These are phyloP conservation scores for Gyrodon lividus DNA, from an alignment of 768 basidiomycete genomes.

Conservation along the genomic window DNA sequence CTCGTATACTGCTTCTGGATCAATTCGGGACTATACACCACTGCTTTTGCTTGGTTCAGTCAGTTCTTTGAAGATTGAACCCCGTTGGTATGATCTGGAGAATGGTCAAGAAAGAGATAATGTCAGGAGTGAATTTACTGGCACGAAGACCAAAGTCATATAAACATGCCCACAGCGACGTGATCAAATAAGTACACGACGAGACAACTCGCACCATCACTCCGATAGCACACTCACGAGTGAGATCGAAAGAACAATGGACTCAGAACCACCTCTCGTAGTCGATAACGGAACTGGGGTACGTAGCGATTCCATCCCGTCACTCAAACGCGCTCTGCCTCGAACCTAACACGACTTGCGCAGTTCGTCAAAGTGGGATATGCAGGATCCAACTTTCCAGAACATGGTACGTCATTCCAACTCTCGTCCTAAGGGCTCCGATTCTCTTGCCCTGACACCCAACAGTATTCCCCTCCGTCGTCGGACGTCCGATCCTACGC, in stretches of 20 bases:
- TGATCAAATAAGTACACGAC: background rate
- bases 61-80: background rate
- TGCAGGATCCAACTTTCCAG: slow-evolving; percentile 92
- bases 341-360: background rate
- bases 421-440: background rate
- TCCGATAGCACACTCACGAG: background rate
- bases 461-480: slow-evolving; percentile 91
- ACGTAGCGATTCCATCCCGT: slow-evolving; percentile 32
- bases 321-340: slow-evolving; percentile 7
- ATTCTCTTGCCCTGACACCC: background rate
- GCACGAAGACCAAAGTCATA: slow-evolving; percentile 14
- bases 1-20: background rate
- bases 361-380: slow-evolving; percentile 92
- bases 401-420: slow-evolving; percentile 61
- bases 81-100: background rate
- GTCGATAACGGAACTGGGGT: slow-evolving; percentile 91
- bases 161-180: slow-evolving; percentile 15
- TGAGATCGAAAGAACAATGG: slow-evolving; percentile 24
- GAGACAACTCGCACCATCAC: background rate
- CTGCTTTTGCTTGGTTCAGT: background rate
- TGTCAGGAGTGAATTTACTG: background rate
- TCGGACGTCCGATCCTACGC: slow-evolving; percentile 95
- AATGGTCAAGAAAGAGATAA: too few species aligned
- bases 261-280: slow-evolving; percentile 54
- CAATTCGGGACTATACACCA: background rate